A percentile compares a stretch with the other conserved stretches of the same genome.
phyloP scores from a whole-genome alignment of 2,329 filamentous ascomycete species.

The Zarea fungicola region DNA sequence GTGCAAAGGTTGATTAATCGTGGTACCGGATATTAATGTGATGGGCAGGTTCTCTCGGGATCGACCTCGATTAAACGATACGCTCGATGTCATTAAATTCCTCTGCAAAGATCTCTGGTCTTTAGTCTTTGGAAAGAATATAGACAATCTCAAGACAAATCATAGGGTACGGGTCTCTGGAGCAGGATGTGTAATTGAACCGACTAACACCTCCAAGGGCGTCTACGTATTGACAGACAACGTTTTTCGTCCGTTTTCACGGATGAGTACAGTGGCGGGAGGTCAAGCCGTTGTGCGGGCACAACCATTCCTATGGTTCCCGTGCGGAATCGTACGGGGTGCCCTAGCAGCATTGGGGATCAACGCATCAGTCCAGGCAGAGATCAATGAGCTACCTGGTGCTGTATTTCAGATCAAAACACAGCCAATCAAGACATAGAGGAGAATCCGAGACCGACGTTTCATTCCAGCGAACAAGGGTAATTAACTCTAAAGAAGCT shows the following conservation, averaged over 20 bases:
- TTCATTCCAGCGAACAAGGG: background rate
- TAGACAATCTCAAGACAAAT: slow-evolving; percentile 98
- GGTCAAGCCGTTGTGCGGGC: slow-evolving; percentile 69
- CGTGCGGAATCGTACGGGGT: slow-evolving; percentile 85
- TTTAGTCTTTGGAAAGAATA: slow-evolving; percentile 90
- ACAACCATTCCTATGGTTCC: slow-evolving; percentile 92
- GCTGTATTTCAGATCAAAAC: slow-evolving; percentile 97
- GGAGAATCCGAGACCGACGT: too few relatives aligned
- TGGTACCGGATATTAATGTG: too few relatives aligned
- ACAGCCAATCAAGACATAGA: slow-evolving; percentile 57
- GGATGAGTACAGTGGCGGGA: slow-evolving; percentile 80
- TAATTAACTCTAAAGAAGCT: background rate
- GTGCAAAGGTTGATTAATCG: too few relatives aligned
- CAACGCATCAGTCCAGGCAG: slow-evolving; percentile 84
- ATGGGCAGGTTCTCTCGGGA: slow-evolving; percentile 78
- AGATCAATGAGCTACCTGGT: slow-evolving; percentile 77
- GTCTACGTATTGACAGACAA: slow-evolving; percentile 96
- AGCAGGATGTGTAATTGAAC: background rate
- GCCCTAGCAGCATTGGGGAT: slow-evolving; percentile 91
- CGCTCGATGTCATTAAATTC: slow-evolving; percentile 95
- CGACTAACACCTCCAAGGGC: slow-evolving; percentile 42
- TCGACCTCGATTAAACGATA: slow-evolving; percentile 82
- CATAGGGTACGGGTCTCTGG: slow-evolving; percentile 59
- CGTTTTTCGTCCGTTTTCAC: slow-evolving; percentile 77
- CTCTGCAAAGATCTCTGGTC: slow-evolving; percentile 98